Conservation (phyloP, 2,329 filamentous ascomycete species). For the Daldinia sp. region DNA sequence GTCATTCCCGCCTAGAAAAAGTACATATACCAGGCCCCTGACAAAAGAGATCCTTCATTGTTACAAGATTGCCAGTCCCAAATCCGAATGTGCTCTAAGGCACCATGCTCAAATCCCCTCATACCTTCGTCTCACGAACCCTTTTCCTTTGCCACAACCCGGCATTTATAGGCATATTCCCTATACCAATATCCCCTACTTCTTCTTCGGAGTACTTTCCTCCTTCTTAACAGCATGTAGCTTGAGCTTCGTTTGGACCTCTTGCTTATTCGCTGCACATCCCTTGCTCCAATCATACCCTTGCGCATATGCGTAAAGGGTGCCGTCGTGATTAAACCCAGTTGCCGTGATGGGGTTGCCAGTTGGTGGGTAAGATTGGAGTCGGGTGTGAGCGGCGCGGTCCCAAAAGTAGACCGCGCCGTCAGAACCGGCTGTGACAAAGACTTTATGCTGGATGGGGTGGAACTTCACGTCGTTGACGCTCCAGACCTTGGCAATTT, state of each 20-base stretch:
- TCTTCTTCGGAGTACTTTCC: constrained; percentile 38
- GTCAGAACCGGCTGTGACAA: constrained; percentile 54
- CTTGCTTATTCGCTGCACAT: constrained; percentile 54
- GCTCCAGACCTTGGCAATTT: constrained; percentile 48
- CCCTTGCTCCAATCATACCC: constrained; percentile 82
- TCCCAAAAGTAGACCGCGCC: constrained; percentile 67
- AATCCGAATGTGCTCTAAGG: background rate
- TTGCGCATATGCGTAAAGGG: constrained; percentile 69
- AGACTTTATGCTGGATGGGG: constrained; percentile 42
- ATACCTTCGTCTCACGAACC: background rate
- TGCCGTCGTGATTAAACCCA: constrained; percentile 71
- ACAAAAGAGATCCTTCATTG: constrained; percentile 39
- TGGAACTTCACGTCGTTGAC: constrained; percentile 53
- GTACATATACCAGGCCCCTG: constrained; percentile 35
- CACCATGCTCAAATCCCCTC: background rate
- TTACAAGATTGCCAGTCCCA: constrained; percentile 36
- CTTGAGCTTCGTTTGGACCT: constrained; percentile 47
- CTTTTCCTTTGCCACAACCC: background rate
- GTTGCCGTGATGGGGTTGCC: constrained; percentile 70
- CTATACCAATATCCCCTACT: background rate
- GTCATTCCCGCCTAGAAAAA: background rate
- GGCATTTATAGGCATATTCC: background rate
- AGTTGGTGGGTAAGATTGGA: constrained; percentile 64
- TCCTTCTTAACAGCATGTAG: constrained; percentile 47
- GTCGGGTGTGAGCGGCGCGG: constrained; percentile 60